Base-by-base conservation (phyloP, 192 early-diverging fungal genomes). In the Coemansia sp. region DNA sequence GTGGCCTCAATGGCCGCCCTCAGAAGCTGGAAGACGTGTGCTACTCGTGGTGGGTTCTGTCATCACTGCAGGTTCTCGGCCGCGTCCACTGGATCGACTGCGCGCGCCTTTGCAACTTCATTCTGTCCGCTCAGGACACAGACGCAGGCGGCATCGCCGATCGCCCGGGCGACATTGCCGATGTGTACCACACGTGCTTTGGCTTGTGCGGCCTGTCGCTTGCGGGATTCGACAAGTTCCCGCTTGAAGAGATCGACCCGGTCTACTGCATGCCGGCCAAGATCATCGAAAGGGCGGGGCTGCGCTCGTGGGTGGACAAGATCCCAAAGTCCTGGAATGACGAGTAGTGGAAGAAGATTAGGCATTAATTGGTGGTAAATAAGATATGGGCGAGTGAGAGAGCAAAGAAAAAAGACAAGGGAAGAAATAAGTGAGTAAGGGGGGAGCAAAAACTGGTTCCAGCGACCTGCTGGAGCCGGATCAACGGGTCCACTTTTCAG, bases 31-130 rank as follows among this genome's bases (percentile, higher is more conserved):
- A 92, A 60, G 96, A 99, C 73, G 95, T 93, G 78, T 99, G 97
- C 71, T 99, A 99, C 72, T 97, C 97, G 36, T 99, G 97, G 97
- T 99, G 97, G 97, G 95, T 97, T 0, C 71, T 97, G 45, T 95
- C 94, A 12, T 87, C 93, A 35, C 84, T 99, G 3, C 81, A 89
- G 24, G 93, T 97, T 23, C 68, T 99, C 55, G 90, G 86, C 20
- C 77, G 91, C 2, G 44, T 88, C 0, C 89, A 95, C 65, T 99
- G 97, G 97, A 93, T 98, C 58, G 87, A 95, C 53, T 72, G 80
- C 21, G 78, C 87, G 16, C 89, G 88, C 51, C 83, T 99, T 21
- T 85, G 84, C 0, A 67, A 62, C 8, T 99, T 97, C 83, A 94
- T 98, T 59, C 78, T 97, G 9, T 68, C 76, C 2, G 88, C 91